phyloP scores from a whole-genome alignment of 2,329 filamentous ascomycete species.

The Aschersonia sp. region DNA sequence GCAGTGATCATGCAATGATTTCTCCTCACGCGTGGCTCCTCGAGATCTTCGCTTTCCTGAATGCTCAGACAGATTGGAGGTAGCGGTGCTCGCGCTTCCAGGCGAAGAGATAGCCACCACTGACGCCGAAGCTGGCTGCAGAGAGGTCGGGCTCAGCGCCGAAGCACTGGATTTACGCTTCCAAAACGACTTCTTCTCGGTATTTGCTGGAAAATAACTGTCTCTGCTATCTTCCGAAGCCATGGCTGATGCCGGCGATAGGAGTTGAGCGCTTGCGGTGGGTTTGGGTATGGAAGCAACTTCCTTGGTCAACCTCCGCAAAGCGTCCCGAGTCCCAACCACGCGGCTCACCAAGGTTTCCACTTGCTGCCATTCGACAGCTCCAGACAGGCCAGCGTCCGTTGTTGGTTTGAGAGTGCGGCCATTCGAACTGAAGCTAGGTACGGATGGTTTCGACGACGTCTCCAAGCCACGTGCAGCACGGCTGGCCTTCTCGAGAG shows the following conservation, averaged over 20 bases:
- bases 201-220: conserved; percentile 34
- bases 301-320: conserved; percentile 74
- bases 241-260: conserved; percentile 27
- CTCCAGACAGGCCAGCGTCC: conserved; percentile 38
- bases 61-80: conserved; percentile 15
- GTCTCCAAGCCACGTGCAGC: conserved; percentile 39
- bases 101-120: conserved; percentile 28
- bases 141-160: conserved; percentile 22
- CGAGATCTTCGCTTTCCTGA: conserved; percentile 21
- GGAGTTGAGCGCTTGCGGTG: conserved; percentile 14
- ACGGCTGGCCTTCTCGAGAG: conserved; percentile 69
- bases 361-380: conserved; percentile 75
- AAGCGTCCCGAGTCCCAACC: conserved; percentile 75
- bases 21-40: conserved; percentile 34
- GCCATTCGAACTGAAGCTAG: conserved; percentile 13
- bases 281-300: conserved; percentile 41
- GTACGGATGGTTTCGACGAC: conserved; percentile 11
- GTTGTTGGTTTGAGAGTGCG: conserved; percentile 12
- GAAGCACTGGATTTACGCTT: conserved; percentile 63
- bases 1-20: conserved; percentile 66
- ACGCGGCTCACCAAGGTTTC: conserved; percentile 76
- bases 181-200: conserved; percentile 71
- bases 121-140: conserved; percentile 23
- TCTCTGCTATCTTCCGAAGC: conserved; percentile 18
- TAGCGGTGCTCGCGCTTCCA: conserved; percentile 16